Evolutionary conservation across 176 grass and related monocot species (phyloP), one percentile per base, ranked within the genome.

Genomic region (Avena insularis): DNA sequence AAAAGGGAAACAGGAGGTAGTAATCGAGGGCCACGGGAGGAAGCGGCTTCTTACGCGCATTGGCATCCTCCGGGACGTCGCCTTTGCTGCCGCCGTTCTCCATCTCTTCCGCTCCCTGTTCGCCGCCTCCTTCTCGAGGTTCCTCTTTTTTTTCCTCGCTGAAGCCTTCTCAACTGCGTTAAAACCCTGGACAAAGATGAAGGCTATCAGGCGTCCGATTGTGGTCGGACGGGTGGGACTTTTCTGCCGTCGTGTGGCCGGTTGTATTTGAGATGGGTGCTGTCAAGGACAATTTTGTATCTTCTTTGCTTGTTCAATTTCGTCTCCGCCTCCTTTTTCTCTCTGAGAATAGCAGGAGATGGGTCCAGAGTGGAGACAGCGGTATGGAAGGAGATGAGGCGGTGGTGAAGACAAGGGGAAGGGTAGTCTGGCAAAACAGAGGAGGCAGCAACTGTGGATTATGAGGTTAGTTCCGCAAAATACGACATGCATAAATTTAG

Each of bases 11-110:
- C 27, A 15, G 2, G 2, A 13, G 17, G 36, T 45, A 47, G 19
- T 3, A 55, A 85, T 43, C 61, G 20, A 72, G 7, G 29, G n/a
- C 36, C 0, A 2, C 10, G 4, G 38, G n/a, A 46, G 12, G 81
- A 9, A 14, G 40, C 5, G 13, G 46, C n/a, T 63, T 16, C 92
- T 88, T 93, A 98, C 95, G 95, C 58, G 91, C 95, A 63, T 97
- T 97, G 46, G 92, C 95, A 23, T 95, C 84, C 81, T 94, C 89
- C 4, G 92, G 95, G 51, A 95, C 89, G 31, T 93, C 92, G 79
- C 89, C 82, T 75, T 85, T 63, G 59, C 59, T 47, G 80, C 82
- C 69, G 58, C 84, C 74, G 23, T 87, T 82, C 57, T 90, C 77
- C 82, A 91, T 91, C 12, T 64, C 77, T 59, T 27, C 2, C 5